phyloP scores from a whole-genome alignment of 108 stramenopile species.

The Mediolabrus comicus region DNA sequence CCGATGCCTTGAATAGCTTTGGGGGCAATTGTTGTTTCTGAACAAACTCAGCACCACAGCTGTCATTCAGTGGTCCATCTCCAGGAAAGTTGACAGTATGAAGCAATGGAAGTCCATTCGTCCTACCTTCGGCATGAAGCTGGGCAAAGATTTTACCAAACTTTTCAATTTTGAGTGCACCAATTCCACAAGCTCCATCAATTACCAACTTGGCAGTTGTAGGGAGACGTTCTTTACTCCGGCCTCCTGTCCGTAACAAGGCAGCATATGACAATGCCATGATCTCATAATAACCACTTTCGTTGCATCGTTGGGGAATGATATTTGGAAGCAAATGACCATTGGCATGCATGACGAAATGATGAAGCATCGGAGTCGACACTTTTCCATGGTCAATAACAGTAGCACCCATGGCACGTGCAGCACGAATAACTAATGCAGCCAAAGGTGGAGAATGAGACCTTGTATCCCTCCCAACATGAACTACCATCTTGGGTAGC shows the following conservation, averaged over 20 bases:
- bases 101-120: conserved; percentile 25
- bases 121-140: conserved; percentile 31
- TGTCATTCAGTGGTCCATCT: conserved; percentile 82
- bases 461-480: conserved; percentile 90
- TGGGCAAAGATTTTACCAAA: conserved; percentile 41
- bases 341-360: conserved; percentile 86
- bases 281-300: conserved; percentile 78
- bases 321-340: conserved; percentile 55
- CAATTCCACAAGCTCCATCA: conserved; percentile 94
- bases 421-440: conserved; percentile 53
- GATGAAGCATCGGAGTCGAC: conserved; percentile 94
- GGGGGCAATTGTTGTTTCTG: conserved; percentile 85
- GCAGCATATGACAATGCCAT: conserved; percentile 72
- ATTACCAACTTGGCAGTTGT: conserved; percentile 53
- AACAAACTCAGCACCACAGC: conserved; percentile 94
- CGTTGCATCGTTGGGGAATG: conserved; percentile 60
- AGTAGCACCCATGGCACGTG: conserved; percentile 60
- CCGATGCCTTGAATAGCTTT: conserved; percentile 46
- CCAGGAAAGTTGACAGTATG: conserved; percentile 59
- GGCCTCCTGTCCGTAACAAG: conserved; percentile 47
- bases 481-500: conserved; percentile 54
- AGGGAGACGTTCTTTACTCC: neutral
- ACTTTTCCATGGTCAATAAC: conserved; percentile 85
- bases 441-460: conserved; percentile 73
- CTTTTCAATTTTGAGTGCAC: conserved; percentile 56